Evolutionary conservation across 2,329 filamentous ascomycete genomes (phyloP), one percentile per base, ranked within the genome.

Genomic region (Scleromitrula shiraiana): DNA sequence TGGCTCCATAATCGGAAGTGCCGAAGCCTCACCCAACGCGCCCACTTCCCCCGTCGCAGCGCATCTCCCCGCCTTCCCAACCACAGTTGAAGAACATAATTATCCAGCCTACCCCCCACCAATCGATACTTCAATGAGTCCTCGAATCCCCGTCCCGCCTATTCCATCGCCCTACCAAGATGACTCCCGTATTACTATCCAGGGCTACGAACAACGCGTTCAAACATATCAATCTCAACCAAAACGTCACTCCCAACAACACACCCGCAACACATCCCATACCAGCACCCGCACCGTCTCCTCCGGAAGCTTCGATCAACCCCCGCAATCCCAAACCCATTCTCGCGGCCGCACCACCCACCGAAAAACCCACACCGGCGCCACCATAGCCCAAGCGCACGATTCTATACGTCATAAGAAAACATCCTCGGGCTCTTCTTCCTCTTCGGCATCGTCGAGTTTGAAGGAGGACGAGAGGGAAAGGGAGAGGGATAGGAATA

Each of bases 331-430:
- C 12, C 26, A 29, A 14, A 24, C 23, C 7, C 41, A 14, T 5
- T 14, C 32, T 8, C 36, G 22, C 4, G 9, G 5, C 38, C 38
- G 24, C 10, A 15, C 29, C 19, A 10, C 30, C 30, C 30, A 10
- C 33, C 14, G 3, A 14, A 9, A 22, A 1, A 20, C 33, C 20
- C 35, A 23, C 19, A 38, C n/a, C 41, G n/a, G 24, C 3, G 41
- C n/a, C 15, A 27, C 23, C 10, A n/a, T 47, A 19, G 14, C 36
- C 12, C 36, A 37, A n/a, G 26, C 27, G 2, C n/a, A 47, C 19
- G 44, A 47, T 5, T 47, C 44, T 12, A 23, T 47, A 15, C 42
- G 42, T 20, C 5, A 36, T 19, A 36, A 36, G 17, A 41, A 41
- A 27, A 4, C 8, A 33, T 15, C n/a, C 30, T 15, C 30, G n/a